Conservation (phyloP, 2,329 filamentous ascomycete species). For the Cordyceps tenuipes region DNA sequence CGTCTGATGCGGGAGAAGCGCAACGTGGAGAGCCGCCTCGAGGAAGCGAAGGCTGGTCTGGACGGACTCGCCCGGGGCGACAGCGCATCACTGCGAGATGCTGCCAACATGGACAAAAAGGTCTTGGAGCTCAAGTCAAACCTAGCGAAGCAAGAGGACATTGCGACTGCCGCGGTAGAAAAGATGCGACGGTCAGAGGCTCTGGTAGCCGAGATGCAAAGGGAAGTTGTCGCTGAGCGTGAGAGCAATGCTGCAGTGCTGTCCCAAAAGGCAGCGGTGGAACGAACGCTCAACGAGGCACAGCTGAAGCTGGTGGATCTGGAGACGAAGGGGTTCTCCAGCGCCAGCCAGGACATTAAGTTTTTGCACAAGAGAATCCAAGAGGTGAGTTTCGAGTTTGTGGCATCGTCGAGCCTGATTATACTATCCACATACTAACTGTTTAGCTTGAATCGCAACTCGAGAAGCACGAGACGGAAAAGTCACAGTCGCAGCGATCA, state of each 20-base stretch:
- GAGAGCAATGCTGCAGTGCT: constrained; percentile 75
- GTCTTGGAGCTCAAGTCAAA: constrained; percentile 81
- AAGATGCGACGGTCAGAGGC: constrained; percentile 96
- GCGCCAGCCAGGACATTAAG: constrained; percentile 86
- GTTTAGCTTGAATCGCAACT: constrained; percentile 75
- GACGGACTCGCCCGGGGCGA: constrained; percentile 82
- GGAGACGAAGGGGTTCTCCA: constrained; percentile 95
- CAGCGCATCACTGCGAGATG: constrained; percentile 80
- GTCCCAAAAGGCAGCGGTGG: constrained; percentile 80
- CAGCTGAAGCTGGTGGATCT: constrained; percentile 86
- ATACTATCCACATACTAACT: background rate
- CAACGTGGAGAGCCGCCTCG: constrained; percentile 71
- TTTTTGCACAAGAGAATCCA: constrained; percentile 92
- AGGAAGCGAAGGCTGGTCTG: constrained; percentile 79
- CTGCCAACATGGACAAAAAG: constrained; percentile 80
- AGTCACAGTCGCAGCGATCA: constrained; percentile 73
- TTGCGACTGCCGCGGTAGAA: constrained; percentile 82
- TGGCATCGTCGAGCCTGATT: background rate
- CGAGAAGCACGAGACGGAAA: constrained; percentile 71
- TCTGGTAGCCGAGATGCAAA: constrained; percentile 79
- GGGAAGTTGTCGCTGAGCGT: constrained; percentile 79
- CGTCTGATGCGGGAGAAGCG: constrained; percentile 82
- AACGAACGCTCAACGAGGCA: constrained; percentile 84
- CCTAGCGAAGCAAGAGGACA: constrained; percentile 87
- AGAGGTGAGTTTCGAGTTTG: constrained; percentile 48